Conservation (phyloP, 1,284 basidiomycete genomes). For the Cutaneotrichosporon daszewskae region DNA sequence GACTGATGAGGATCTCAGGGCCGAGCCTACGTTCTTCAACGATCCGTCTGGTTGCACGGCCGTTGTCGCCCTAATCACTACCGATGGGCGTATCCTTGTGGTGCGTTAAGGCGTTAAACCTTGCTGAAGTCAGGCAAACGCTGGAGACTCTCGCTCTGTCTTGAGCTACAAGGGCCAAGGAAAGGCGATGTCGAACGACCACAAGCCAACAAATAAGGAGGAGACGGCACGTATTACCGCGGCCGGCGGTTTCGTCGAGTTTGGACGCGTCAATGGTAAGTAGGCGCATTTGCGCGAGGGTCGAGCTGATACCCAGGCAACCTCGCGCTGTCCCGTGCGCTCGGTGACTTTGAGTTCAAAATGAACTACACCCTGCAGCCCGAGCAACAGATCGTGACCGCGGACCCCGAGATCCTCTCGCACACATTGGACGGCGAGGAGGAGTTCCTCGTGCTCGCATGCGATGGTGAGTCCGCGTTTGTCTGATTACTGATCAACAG, state of each 20-base stretch:
- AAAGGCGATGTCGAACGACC: constrained; percentile 85
- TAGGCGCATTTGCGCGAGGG: constrained; percentile 8
- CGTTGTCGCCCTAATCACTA: constrained; percentile 76
- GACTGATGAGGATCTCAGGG: constrained; percentile 88
- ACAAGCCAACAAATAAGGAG: constrained; percentile 86
- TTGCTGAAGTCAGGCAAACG: constrained; percentile 69
- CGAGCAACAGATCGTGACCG: constrained; percentile 92
- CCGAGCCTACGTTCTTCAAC: constrained; percentile 75
- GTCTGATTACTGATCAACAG: constrained; percentile 49
- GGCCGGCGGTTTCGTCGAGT: constrained; percentile 97
- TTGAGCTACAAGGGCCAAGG: constrained; percentile 77
- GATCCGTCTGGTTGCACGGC: constrained; percentile 98
- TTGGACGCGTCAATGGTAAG: constrained; percentile 91
- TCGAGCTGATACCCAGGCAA: constrained; percentile 60
- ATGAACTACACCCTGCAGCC: constrained; percentile 75
- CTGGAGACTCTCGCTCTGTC: constrained; percentile 94
- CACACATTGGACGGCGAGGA: constrained; percentile 82
- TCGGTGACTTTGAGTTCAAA: constrained; percentile 99
- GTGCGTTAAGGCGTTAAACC: constrained; percentile 57
- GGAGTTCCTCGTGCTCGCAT: constrained; percentile 92
- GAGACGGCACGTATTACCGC: constrained; percentile 82
- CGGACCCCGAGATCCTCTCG: constrained; percentile 82
- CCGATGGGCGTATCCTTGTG: constrained; percentile 65
- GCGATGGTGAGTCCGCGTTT: constrained; percentile 66
- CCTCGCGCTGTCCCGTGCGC: constrained; percentile 86